phyloP scores from a whole-genome alignment of 2,329 filamentous ascomycete genomes.

The Fusarium oligoseptatum region DNA sequence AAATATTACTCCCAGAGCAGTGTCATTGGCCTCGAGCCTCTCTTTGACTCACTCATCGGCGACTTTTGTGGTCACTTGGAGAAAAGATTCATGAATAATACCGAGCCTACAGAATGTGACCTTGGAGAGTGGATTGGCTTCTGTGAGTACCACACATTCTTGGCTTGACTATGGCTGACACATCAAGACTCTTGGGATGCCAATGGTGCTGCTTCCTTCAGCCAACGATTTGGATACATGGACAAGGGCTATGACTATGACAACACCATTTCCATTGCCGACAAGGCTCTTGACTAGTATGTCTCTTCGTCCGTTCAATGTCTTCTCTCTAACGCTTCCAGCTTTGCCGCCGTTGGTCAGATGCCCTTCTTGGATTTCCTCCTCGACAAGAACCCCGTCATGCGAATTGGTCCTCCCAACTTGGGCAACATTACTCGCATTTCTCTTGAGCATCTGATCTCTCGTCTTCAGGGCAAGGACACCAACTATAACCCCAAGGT shows the following conservation, averaged over 20 bases:
- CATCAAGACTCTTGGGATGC: slow-evolving; percentile 54
- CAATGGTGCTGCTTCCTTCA: slow-evolving; percentile 58
- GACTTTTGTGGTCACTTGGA: slow-evolving; percentile 34
- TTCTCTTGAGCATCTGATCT: slow-evolving; percentile 30
- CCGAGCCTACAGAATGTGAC: slow-evolving; percentile 13
- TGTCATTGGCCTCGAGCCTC: slow-evolving; percentile 41
- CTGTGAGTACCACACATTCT: slow-evolving; percentile 11
- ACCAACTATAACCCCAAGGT: slow-evolving; percentile 34
- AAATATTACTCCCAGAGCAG: slow-evolving; percentile 47
- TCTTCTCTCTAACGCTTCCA: slow-evolving; percentile 22
- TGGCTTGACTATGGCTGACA: too few species aligned
- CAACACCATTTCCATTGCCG: slow-evolving; percentile 51
- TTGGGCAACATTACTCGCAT: slow-evolving; percentile 37
- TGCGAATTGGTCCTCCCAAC: slow-evolving; percentile 43
- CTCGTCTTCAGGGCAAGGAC: slow-evolving; percentile 39
- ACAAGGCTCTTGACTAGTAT: slow-evolving; percentile 42
- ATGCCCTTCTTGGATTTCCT: slow-evolving; percentile 48
- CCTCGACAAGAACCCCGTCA: slow-evolving; percentile 48
- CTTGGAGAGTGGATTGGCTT: slow-evolving; percentile 31
- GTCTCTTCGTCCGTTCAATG: neutral
- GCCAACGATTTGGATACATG: slow-evolving; percentile 57
- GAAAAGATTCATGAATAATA: slow-evolving; percentile 25
- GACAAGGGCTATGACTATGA: slow-evolving; percentile 54
- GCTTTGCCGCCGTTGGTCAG: slow-evolving; percentile 47
- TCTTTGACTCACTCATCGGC: slow-evolving; percentile 47